Percentiles rank a stretch among this genome's conserved stretches.
phyloP scores from a whole-genome alignment of 495 filamentous ascomycete species.

The Trichodelitschia bisporula region DNA sequence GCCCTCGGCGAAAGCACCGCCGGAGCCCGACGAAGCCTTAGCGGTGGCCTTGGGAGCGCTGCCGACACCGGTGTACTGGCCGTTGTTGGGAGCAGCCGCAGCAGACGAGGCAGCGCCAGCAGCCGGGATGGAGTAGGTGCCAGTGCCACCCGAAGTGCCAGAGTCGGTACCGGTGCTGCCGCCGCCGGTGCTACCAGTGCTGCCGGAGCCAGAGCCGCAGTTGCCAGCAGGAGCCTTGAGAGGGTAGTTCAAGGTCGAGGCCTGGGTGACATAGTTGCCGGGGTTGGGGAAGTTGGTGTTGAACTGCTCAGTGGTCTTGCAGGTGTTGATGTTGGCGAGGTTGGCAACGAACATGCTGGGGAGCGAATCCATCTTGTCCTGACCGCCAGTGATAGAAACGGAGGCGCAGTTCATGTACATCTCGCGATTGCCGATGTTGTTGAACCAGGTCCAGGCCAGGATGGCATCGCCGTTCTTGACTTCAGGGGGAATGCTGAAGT shows the following conservation, averaged over 20 bases:
- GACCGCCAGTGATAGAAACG: conserved; percentile 33
- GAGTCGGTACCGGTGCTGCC: too few species aligned
- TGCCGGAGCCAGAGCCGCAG: conserved; percentile 7
- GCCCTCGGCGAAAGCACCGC: too few species aligned
- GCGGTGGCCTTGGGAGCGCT: too few species aligned
- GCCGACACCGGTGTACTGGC: too few species aligned
- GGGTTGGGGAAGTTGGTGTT: conserved; percentile 30
- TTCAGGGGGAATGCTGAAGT: conserved; percentile 30
- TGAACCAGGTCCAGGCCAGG: conserved; percentile 79
- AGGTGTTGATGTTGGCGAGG: conserved; percentile 24
- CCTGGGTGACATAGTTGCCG: conserved; percentile 24
- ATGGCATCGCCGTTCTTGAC: conserved; percentile 36
- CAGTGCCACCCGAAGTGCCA: background rate
- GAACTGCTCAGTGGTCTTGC: conserved; percentile 20
- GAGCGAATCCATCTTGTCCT: conserved; percentile 23
- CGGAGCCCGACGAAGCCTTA: too few species aligned
- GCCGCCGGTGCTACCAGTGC: background rate
- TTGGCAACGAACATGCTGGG: conserved; percentile 70
- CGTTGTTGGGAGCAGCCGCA: background rate
- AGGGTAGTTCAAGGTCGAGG: background rate
- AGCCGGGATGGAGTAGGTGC: background rate
- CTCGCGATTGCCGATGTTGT: conserved; percentile 68
- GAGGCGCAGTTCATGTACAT: conserved; percentile 92
- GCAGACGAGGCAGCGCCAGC: background rate
- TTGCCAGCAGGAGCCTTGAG: conserved; percentile 3